phyloP scores from a whole-genome alignment of 2,329 filamentous ascomycete species.

The Allantophomopsis lycopodina region DNA sequence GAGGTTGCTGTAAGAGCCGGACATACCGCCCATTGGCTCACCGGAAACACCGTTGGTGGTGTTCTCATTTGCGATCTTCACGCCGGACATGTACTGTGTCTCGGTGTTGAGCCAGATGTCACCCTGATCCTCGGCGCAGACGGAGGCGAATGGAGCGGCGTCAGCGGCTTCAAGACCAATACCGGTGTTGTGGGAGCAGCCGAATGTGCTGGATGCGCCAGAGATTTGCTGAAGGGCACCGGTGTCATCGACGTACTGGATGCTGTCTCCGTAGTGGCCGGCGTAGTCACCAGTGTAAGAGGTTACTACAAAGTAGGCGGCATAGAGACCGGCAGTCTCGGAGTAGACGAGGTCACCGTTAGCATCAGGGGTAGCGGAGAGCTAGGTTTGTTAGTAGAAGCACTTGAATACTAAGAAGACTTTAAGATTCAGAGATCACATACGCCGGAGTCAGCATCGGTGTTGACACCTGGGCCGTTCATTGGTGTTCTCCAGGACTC shows the following conservation, averaged over 20 bases:
- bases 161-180: conserved; percentile 49
- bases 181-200: conserved; percentile 51
- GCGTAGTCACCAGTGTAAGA: conserved; percentile 35
- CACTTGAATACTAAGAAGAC: too few species aligned
- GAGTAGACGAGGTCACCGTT: conserved; percentile 51
- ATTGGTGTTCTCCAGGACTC: conserved; percentile 45
- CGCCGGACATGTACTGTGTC: conserved; percentile 39
- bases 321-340: conserved; percentile 37
- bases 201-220: conserved; percentile 37
- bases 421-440: too few species aligned
- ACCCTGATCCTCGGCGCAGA: conserved; percentile 49
- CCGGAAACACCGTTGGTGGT: conserved; percentile 43
- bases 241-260: conserved; percentile 31
- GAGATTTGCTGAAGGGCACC: conserved; percentile 35
- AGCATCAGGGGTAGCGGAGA: conserved; percentile 39
- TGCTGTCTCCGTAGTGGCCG: conserved; percentile 45
- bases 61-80: conserved; percentile 49
- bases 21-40: conserved; percentile 46
- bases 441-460: conserved; percentile 6
- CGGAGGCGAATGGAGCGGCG: conserved; percentile 38
- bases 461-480: conserved; percentile 39
- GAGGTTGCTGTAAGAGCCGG: conserved; percentile 44
- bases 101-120: conserved; percentile 51
- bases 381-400: conserved; percentile 17
- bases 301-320: conserved; percentile 48